Base-by-base conservation (phyloP, 805 yeast species). In the Jamesozyma spencerorum region DNA sequence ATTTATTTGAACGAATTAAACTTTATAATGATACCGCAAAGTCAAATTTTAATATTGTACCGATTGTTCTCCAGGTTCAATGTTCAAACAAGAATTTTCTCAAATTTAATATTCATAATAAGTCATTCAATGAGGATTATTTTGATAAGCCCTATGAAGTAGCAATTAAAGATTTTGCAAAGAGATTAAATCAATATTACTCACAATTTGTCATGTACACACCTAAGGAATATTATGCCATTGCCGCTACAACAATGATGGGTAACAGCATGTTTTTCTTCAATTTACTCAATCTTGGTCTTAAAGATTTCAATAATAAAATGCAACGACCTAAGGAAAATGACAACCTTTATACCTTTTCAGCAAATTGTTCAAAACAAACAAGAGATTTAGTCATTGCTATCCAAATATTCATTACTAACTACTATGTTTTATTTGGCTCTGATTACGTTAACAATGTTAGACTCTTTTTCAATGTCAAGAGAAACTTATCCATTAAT, bases 81-180 rank as follows among this genome's bases (percentile, higher is more conserved):
- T 77, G 84, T 51, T 58, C 66, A n/a, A 74, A 77, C 53, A 57
- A 58, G 24, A 65, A 66, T 14, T 66, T 77, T 24, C 60, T 79
- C 48, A 66, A 72, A 43, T 81, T 57, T 57, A 81, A 81, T 58
- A 77, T 81, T 40, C 77, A 74, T 49, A 74, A 76, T 38, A 81
- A 81, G 56, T 71, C 86, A 0, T 65, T 63, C 39, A 79, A 79
- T 52, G 70, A 68, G 30, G 88, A 81, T 55, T 81, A 81, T 56
- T 61, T 56, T 40, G 70, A 71, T 36, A 65, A 66, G 47, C 72
- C 75, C 34, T 73, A 75, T 47, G 68, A 68, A 27, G 54, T 54
- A 5, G 77, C 86, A 3, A 70, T 79, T 14, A 47, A 60, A 3
- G 87, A 81, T 62, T 81, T 81, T 51, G 66, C 77, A 33, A 65